phyloP scores from a whole-genome alignment of 2,329 filamentous ascomycete species.

The Exophiala xenobiotica region DNA sequence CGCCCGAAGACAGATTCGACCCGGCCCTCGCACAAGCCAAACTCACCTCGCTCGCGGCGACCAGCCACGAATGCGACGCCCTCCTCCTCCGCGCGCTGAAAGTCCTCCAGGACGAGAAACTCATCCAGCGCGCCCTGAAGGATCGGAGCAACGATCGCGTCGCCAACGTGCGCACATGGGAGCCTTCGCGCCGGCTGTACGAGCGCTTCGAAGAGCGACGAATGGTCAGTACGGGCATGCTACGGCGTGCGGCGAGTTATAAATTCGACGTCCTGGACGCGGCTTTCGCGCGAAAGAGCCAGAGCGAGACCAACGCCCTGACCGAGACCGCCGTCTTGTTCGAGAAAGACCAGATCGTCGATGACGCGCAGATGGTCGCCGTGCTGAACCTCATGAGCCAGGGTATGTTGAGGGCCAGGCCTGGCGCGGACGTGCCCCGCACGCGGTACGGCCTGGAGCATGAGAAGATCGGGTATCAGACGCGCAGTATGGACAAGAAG shows the following conservation, averaged over 20 bases:
- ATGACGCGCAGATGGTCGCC: conserved; percentile 27
- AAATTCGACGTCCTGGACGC: conserved; percentile 45
- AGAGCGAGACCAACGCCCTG: too few species aligned
- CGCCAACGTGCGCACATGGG: conserved; percentile 16
- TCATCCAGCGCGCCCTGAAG: conserved; percentile 15
- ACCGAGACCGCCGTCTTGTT: conserved; percentile 4
- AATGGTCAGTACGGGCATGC: conserved; percentile 40
- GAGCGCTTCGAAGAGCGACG: conserved; percentile 45
- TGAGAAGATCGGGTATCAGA: conserved; percentile 48
- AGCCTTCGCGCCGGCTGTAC: conserved; percentile 33
- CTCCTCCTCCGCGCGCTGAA: conserved; percentile 43
- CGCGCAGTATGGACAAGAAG: conserved; percentile 46
- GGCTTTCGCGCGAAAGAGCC: conserved; percentile 36
- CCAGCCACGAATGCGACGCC: conserved; percentile 26
- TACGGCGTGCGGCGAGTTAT: conserved; percentile 43
- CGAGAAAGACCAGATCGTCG: conserved; percentile 34
- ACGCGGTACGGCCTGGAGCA: conserved; percentile 45
- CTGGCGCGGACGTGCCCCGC: conserved; percentile 41
- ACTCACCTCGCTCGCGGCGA: conserved; percentile 27
- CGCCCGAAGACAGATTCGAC: conserved; percentile 43
- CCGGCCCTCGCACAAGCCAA: conserved; percentile 37
- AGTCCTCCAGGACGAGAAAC: conserved; percentile 35
- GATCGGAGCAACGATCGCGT: conserved; percentile 43
- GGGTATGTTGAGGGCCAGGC: conserved; percentile 38
- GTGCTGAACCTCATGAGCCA: conserved; percentile 34